phyloP scores from a whole-genome alignment of 2,329 filamentous ascomycete species.

The Ciborinia camelliae region DNA sequence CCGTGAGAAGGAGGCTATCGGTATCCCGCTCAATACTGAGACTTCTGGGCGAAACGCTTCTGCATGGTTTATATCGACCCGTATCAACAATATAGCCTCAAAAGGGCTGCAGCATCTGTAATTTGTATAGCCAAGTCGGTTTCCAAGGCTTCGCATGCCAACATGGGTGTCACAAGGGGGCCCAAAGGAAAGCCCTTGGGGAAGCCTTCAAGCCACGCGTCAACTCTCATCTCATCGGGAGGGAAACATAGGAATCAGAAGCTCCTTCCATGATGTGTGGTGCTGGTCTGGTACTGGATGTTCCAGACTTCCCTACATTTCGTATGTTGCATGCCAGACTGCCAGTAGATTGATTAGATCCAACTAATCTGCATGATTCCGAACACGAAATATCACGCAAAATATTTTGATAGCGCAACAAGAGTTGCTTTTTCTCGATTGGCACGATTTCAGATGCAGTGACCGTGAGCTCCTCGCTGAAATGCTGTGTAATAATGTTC shows the following conservation, averaged over 20 bases:
- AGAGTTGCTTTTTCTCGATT: neutral
- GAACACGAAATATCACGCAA: constrained; percentile 4
- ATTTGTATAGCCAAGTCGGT: neutral
- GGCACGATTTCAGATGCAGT: neutral
- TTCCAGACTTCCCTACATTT: neutral
- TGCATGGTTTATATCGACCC: neutral
- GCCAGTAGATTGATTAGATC: constrained; percentile 6
- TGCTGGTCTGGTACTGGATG: neutral
- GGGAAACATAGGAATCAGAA: neutral
- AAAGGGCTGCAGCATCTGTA: neutral
- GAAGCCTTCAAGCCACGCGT: neutral
- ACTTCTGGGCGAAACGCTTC: neutral
- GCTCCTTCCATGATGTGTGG: neutral
- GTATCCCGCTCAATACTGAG: too few species aligned
- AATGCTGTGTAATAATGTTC: neutral
- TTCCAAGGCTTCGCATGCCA: neutral
- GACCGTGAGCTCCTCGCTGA: neutral
- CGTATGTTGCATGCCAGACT: neutral
- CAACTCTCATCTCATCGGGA: neutral
- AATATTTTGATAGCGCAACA: neutral
- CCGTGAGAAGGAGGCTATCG: too few species aligned
- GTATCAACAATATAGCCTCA: neutral
- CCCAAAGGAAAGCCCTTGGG: neutral
- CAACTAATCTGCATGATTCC: neutral
- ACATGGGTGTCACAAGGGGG: neutral